Evolutionary conservation across 768 basidiomycete species (phyloP), one percentile per base, ranked within the genome.

Genomic region (Dentipellis sp.): DNA sequence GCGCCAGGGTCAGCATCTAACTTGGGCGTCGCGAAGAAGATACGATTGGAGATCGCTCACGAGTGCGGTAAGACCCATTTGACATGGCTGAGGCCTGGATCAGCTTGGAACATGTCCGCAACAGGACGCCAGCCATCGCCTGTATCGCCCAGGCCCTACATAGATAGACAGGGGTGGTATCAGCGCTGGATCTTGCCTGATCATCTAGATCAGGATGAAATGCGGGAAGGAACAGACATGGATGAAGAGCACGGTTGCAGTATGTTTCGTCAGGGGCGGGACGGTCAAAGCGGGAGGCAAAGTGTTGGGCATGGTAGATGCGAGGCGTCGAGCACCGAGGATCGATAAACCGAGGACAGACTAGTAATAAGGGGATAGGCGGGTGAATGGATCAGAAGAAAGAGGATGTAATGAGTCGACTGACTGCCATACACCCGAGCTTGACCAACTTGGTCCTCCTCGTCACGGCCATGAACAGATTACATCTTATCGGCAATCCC

Each of bases 1-100:
- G 4, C 0, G 29, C n/a, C 38, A 39, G 21, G 16, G 35, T 55
- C 51, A 10, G 50, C 54, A 35, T 23, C 2, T 12, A 14, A 42
- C 21, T 37, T 46, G 37, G 21, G 12, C 47, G 22, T 35, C 11
- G 37, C 65, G 59, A 12, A 62, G 58, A 53, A 45, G 22, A 53
- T 42, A 57, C 49, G 54, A 22, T 53, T 51, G 3, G 52, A 52
- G 57, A 74, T 29, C 29, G 29, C 82, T 73, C 73, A 88, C 77
- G 88, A 85, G 68, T 91, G 83, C 17, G 92, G 92, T 22, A 97
- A 74, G 47, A 97, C 72, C 90, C 91, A 97, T 75, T 94, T 94
- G 58, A 94, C 74, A 65, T 94, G 86, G 11, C 78, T 73, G 35
- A 93, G 72, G 10, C 67, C 74, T 37, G 76, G 66, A 58, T 83